phyloP scores from a whole-genome alignment of 202 grass and related monocot genomes.

The Schoenoplectus tabernaemontani region DNA sequence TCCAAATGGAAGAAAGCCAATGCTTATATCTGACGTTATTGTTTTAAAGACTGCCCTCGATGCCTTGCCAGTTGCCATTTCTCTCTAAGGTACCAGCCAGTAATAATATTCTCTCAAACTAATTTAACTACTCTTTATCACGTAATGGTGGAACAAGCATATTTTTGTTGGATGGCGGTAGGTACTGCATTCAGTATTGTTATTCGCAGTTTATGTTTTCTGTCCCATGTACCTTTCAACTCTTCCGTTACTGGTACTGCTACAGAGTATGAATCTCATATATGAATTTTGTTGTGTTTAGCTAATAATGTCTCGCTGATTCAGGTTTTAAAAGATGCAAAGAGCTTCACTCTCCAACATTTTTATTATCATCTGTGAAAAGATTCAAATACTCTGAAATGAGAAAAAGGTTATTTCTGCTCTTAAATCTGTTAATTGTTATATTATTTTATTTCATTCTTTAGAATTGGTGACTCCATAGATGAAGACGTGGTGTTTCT shows the following conservation, averaged over 20 bases:
- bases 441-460: constrained; percentile 13
- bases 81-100: constrained; percentile 59
- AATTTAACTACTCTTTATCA: background rate
- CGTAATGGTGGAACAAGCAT: background rate
- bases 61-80: constrained; percentile 51
- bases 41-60: constrained; percentile 94
- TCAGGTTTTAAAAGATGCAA: constrained; percentile 84
- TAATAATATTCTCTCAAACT: background rate
- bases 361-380: constrained; percentile 84
- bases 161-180: background rate
- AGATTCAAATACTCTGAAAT: constrained; percentile 64
- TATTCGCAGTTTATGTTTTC: background rate
- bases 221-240: background rate
- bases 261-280: background rate
- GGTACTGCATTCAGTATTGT: background rate
- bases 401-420: constrained; percentile 62
- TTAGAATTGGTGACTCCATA: constrained; percentile 68
- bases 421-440: constrained; percentile 10
- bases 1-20: constrained; percentile 67
- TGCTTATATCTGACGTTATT: constrained; percentile 88
- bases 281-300: background rate
- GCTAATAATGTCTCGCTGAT: constrained; percentile 16
- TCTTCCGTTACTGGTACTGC: background rate
- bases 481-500: constrained; percentile 89
- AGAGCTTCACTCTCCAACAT: constrained; percentile 85